These are phyloP conservation scores for Raddia guianensis DNA, from an alignment of 176 grass and related monocot genomes.

Conservation along the genomic window DNA sequence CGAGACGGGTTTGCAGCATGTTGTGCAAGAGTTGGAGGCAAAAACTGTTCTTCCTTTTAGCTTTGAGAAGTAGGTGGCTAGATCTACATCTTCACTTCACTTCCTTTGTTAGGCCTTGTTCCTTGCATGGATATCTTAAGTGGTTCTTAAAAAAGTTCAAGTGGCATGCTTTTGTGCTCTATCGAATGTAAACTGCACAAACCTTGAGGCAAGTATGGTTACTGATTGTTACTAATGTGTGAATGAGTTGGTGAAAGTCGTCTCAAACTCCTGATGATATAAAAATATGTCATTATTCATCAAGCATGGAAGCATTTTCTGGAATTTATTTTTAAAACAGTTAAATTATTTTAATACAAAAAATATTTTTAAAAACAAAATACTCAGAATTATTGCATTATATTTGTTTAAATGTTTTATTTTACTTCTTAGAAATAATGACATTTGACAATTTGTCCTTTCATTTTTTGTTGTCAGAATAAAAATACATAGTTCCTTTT, in stretches of 20 bases:
- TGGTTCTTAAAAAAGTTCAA: constrained; percentile 2
- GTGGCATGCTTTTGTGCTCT: not conserved
- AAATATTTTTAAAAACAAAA: not conserved
- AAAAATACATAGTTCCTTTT: not conserved
- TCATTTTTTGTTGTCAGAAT: not conserved
- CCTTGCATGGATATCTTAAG: constrained; percentile 11
- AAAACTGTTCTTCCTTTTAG: constrained; percentile 69
- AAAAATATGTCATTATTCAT: not conserved
- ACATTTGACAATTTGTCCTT: not conserved
- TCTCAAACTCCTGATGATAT: not conserved
- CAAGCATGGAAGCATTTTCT: constrained; percentile 11
- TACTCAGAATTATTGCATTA: not conserved
- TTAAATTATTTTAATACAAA: constrained; percentile 17
- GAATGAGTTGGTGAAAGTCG: not conserved
- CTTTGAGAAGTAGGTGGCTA: constrained; percentile 70
- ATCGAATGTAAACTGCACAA: constrained; percentile 7
- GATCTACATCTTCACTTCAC: constrained; percentile 25
- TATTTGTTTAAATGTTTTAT: constrained; percentile 13
- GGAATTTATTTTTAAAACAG: constrained; percentile 20
- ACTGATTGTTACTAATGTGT: not conserved
- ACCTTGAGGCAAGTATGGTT: not conserved
- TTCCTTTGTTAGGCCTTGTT: constrained; percentile 7
- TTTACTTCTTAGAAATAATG: not conserved
- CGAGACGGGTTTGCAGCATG: constrained; percentile 80
- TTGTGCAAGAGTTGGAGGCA: constrained; percentile 86